Base-by-base conservation (phyloP, 148 eudicot species). In the Arctostaphylos glauca region DNA sequence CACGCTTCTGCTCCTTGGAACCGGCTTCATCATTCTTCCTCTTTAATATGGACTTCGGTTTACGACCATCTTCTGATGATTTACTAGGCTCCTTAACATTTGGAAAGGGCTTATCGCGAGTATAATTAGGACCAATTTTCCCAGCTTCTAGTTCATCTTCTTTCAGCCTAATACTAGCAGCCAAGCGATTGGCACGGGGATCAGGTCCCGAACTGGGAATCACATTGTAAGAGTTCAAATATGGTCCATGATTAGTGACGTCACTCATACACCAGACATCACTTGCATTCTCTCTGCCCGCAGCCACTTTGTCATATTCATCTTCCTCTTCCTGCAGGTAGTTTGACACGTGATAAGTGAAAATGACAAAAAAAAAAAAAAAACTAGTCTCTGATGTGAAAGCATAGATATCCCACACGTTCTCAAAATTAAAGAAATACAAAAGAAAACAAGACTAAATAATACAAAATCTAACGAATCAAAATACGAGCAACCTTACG, bases 41-140 rank as follows among this genome's bases (percentile, higher is more conserved):
- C 81, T 91, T 91, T 73, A 91, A 78, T 75, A 89, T 88, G 53
- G 93, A 85, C 81, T 87, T 87, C 56, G 79, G 74, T 66, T 80
- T 86, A 49, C 72, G 48, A 77, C 50, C 55, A 58, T 71, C 85
- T 74, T 68, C 84, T 15, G 80, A 59, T 62, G 74, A n/a, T 54
- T 21, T 9, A 58, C 46, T 31, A 16, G 71, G 44, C 77, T 77
- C 80, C 47, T 82, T 80, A 77, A 83, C 75, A 13, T 48, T 77
- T 43, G 82, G 31, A 76, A 50, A n/a, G 58, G 31, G 46, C 80
- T 76, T 76, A 84, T 59, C 81, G 14, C 71, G 8, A 55, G 71
- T 21, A 8, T n/a, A 49, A 18, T 14, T 16, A 59, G 81, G 60
- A 56, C 25, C 54, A 47, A 25, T 23, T 59, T 49, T 12, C n/a